Evolutionary conservation across 2,329 filamentous ascomycete species (phyloP).

Genomic region (Claviceps fusiformis): DNA sequence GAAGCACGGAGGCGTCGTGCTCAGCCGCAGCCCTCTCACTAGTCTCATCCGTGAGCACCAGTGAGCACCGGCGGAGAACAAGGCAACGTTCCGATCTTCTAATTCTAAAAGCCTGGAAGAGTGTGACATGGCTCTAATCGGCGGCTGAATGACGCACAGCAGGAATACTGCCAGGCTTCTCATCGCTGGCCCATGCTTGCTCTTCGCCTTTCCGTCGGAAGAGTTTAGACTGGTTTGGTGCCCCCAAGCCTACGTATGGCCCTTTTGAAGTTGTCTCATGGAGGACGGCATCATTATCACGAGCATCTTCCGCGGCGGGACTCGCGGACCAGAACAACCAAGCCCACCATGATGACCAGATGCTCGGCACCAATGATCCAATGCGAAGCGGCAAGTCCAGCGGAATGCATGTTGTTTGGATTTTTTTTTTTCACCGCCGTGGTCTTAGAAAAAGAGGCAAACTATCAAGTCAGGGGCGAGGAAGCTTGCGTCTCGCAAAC

Average conservation of each 20-base stretch:
- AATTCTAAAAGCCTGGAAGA: background rate
- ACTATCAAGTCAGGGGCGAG: background rate
- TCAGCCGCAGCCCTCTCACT: background rate
- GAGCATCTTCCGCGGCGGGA: too few relatives aligned
- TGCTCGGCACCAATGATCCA: background rate
- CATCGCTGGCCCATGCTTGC: background rate
- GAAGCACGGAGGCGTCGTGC: background rate
- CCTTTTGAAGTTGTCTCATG: too few relatives aligned
- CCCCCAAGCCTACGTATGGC: background rate
- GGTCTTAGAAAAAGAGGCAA: too few relatives aligned
- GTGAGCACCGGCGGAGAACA: background rate
- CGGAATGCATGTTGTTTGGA: background rate
- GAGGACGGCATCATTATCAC: background rate
- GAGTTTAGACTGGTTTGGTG: background rate
- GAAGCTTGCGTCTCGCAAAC: background rate
- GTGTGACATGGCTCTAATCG: background rate
- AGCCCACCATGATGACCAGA: background rate
- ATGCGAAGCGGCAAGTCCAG: background rate
- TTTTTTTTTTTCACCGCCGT: too few relatives aligned
- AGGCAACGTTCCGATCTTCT: background rate
- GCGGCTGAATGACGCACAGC: constrained; percentile 1
- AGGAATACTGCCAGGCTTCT: background rate
- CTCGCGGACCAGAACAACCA: background rate
- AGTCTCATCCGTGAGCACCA: background rate
- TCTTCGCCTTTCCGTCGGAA: background rate